Base-by-base conservation (phyloP, 2,329 filamentous ascomycete species). In the Fusarium nematophilum region DNA sequence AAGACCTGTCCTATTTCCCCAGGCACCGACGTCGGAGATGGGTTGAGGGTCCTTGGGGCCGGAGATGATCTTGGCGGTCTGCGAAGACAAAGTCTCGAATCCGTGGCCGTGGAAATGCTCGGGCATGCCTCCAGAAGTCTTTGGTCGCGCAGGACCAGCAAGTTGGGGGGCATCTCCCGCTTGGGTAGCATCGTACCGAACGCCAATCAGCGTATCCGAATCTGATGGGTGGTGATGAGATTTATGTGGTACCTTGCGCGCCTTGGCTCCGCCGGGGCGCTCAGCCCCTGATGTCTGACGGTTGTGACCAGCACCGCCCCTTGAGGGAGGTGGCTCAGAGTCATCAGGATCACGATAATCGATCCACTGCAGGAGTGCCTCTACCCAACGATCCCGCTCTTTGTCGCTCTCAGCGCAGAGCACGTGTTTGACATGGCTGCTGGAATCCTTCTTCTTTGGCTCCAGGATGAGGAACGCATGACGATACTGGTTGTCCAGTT, bases 391-490 rank as follows among this genome's bases (percentile, higher is more conserved):
- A 75, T 99, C 95, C 56, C 95, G 88, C 78, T 99, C 95, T 55
- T 83, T 84, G 68, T 99, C 95, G 69, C 91, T 98, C 75, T 99
- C 95, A 0, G 95, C 94, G 73, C 95, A 99, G 14, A 99, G 81
- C 1, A 99, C 93, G 73, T 99, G 95, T 63, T 94, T 91, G 18
- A 97, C 92, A 47, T 94, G 84, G 65, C 90, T 93, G 17, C 83
- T 88, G 0, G 93, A 93, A 71, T 99, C 95, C 75, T 97, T 98
- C 75, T 93, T 92, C 80, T 99, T 99, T 2, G 94, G 94, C 72
- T 99, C 95, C 46, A 98, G 75, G 48, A 99, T 91, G 38, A 98
- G 81, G 78, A 99, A 99, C 1, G 95, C 95, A 76, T 99, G 95
- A 6, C 95, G 90, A 73, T 97, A 99, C 73, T 98, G 92, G 70